A percentile compares a stretch with the other conserved stretches of the same genome.
Conservation (phyloP, 768 basidiomycete species). For the Leccinum truebloodii region DNA sequence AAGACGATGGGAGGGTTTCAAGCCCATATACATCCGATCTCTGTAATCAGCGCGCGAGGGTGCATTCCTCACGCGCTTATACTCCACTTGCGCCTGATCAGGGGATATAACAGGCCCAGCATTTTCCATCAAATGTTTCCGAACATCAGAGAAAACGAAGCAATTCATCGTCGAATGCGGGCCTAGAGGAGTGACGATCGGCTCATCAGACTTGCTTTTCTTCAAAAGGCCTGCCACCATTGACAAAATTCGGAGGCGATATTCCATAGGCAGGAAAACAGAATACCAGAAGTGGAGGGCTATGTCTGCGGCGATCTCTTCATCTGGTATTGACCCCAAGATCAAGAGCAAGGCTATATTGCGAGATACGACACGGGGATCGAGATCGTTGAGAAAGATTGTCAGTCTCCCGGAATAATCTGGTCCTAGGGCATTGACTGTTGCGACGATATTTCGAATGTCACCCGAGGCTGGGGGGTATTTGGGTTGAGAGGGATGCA, state of each 20-base stretch:
- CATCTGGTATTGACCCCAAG: conserved; percentile 37
- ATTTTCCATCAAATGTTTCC: conserved; percentile 18
- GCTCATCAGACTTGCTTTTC: not conserved
- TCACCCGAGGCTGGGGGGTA: conserved; percentile 57
- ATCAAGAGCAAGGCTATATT: conserved; percentile 45
- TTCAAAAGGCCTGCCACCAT: conserved; percentile 23
- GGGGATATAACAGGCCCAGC: conserved; percentile 18
- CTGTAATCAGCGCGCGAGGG: conserved; percentile 41
- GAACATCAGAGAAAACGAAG: conserved; percentile 7
- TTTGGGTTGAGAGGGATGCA: not conserved
- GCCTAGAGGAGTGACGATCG: conserved; percentile 14
- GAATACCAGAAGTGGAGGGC: conserved; percentile 55
- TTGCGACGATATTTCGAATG: conserved; percentile 44
- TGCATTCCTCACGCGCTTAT: conserved; percentile 36
- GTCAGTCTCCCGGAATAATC: conserved; percentile 42
- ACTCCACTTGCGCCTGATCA: conserved; percentile 32
- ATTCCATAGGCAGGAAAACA: conserved; percentile 38
- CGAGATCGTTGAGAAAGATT: conserved; percentile 45
- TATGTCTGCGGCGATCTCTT: conserved; percentile 39
- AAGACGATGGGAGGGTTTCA: conserved; percentile 47
- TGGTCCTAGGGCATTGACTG: conserved; percentile 43
- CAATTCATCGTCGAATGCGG: conserved; percentile 21
- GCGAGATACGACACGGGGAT: conserved; percentile 34
- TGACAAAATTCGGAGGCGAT: conserved; percentile 25
- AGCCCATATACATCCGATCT: conserved; percentile 40